Evolutionary conservation across 108 stramenopile genomes (phyloP), one percentile per base, ranked within the genome.

Genomic region (Nitzschia sp.): DNA sequence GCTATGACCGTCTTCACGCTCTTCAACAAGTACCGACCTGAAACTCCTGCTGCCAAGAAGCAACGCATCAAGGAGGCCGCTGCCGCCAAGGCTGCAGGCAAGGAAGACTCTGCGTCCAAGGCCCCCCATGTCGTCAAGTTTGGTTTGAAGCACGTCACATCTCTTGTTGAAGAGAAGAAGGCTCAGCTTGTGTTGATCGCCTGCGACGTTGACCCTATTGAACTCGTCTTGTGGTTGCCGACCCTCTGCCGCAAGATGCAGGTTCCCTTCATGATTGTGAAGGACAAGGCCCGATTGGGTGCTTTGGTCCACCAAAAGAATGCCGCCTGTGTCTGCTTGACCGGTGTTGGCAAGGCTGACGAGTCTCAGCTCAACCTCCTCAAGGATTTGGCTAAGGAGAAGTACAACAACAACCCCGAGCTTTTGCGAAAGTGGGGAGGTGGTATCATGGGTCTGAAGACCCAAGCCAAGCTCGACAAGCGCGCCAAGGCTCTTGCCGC

Each of bases 371-470:
- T 99, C 31, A 75, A 85, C 54, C 77, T 89, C 57, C 86, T 99
- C 36, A 62, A 81, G 69, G 79, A 89, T 28, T 70, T 92, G 42
- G 97, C 87, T 68, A 85, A 60, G 62, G 94, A 97, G 66, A 94
- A 96, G 87, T 99, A 92, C 95, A 98, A 98, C 87, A 86, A 97
- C 82, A 97, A 97, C 75, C 47, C 85, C 47, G 88, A 87, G 0
- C 59, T 90, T 34, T 62, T 92, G 67, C 85, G 96, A 34, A 97
- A 98, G 84, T 99, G 98, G 98, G 98, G 99, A 67, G 99, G 98
- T 45, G 99, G 99, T 72, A 90, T 97, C 82, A 98, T 99, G 99
- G 99, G 99, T 75, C 93, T 99, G 76, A 98, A 98, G 97, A 99
- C 99, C 59, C 96, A 98, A 83, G 91, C 91, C 70, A 97, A 97